Base-by-base conservation (phyloP, 306 rosid species). In the Alnus rubra region DNA sequence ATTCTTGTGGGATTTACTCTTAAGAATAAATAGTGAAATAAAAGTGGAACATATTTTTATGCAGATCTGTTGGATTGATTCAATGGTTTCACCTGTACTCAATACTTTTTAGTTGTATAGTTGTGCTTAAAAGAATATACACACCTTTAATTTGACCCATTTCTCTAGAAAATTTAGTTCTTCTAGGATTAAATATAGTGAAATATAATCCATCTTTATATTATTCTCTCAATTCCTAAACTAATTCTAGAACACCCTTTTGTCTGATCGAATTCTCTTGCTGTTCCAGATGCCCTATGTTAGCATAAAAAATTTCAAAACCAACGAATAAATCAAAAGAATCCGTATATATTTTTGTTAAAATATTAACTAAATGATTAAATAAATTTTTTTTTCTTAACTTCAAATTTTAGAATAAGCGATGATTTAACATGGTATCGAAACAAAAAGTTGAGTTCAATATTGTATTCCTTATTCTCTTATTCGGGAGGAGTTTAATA, bases 31-130 rank as follows among this genome's bases (percentile, higher is more conserved):
- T 18, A 28, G 72, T 0, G 42, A 33, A 67, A 4, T 9, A 19
- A 84, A 75, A 74, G 71, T 50, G 55, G 64, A 51, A 60, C 69
- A 33, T 65, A 78, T 68, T 84, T 51, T 8, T 48, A 77, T 83
- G 79, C 87, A 64, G 44, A 82, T 74, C 82, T 84, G 28, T 37
- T 7, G 47, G 82, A 54, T 3, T 58, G 5, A 60, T 75, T 19
- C 31, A 19, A 55, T 14, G 71, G 28, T 69, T 50, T 69, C 31
- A 60, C 75, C 74, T 77, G 50, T 39, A 44, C 51, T 50, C 4
- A 49, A 60, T 9, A 51, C 39, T 59, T 54, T 42, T 1, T 2
- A 14, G 19, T 30, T 10, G 7, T 33, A 63, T 12, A 13, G 44
- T 63, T 33, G 7, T 35, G 45, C 13, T 31, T 12, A 12, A 14